These are phyloP conservation scores for Pistacia atlantica DNA, from an alignment of 345 rosid species.

Conservation along the genomic window DNA sequence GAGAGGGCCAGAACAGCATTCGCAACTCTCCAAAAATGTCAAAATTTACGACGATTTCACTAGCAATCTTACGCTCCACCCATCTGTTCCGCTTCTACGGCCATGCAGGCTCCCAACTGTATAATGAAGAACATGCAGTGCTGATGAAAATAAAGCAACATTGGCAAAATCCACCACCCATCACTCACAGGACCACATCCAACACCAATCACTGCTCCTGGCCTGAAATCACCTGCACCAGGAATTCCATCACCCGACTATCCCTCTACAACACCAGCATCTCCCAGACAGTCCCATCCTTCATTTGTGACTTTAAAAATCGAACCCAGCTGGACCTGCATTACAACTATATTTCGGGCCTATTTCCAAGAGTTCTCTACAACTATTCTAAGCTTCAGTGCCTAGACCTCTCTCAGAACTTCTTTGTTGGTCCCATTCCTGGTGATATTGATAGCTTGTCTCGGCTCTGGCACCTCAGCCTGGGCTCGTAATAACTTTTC, in stretches of 20 bases:
- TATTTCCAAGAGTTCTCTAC: slow-evolving; percentile 41
- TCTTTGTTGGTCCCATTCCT: no score
- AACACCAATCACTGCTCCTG: no score
- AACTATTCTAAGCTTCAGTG: slow-evolving; percentile 41
- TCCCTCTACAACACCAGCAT: slow-evolving; percentile 25
- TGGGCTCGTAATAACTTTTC: no score
- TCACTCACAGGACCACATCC: slow-evolving; percentile 42
- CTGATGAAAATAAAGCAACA: slow-evolving; percentile 40
- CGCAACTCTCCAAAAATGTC: not conserved
- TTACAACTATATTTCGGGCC: slow-evolving; percentile 11
- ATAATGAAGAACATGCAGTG: slow-evolving; percentile 36
- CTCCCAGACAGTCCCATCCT: slow-evolving; percentile 40
- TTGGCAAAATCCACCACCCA: slow-evolving; percentile 42
- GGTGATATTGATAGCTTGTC: no score
- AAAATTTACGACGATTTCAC: not conserved
- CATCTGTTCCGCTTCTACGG: not conserved
- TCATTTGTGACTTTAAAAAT: slow-evolving; percentile 46
- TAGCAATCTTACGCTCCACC: not conserved
- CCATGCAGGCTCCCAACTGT: not conserved
- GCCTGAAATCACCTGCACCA: no score
- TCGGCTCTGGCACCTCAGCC: no score
- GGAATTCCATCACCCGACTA: not conserved
- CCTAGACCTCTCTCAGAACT: slow-evolving; percentile 19
- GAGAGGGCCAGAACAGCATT: not conserved
- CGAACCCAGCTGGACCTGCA: slow-evolving; percentile 32